Percentiles rank a stretch among this genome's conserved stretches.
Evolutionary conservation across 23 red algal species (phyloP).

Genomic region (Gracilaria caudata): DNA sequence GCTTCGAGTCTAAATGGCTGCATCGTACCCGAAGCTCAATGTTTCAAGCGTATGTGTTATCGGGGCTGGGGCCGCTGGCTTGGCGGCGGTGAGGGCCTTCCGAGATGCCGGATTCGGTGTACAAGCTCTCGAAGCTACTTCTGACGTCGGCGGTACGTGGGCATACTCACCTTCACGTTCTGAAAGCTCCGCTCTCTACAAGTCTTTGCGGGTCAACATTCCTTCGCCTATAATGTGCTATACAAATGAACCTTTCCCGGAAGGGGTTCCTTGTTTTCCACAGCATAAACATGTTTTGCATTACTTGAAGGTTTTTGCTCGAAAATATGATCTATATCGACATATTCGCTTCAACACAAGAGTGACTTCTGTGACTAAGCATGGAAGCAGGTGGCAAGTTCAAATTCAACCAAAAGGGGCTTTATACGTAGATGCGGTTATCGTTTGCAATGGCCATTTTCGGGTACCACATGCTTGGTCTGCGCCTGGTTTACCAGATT

Average conservation of each 20-base stretch:
- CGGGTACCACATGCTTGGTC: conserved; percentile 51
- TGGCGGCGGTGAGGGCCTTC: conserved; percentile 53
- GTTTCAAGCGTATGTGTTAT: conserved; percentile 76
- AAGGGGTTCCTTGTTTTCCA: conserved; percentile 11
- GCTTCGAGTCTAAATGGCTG: neutral
- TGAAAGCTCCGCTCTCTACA: conserved; percentile 75
- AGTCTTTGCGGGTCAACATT: conserved; percentile 74
- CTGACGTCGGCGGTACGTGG: conserved; percentile 85
- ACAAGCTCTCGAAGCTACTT: conserved; percentile 62
- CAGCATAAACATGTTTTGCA: conserved; percentile 13
- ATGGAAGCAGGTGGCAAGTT: conserved; percentile 6
- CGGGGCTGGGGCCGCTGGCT: conserved; percentile 86
- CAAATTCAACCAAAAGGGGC: neutral
- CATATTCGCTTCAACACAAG: conserved; percentile 47
- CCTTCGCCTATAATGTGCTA: conserved; percentile 83
- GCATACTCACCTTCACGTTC: conserved; percentile 34
- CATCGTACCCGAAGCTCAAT: neutral
- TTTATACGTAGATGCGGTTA: conserved; percentile 68
- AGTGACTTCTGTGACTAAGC: conserved; percentile 19
- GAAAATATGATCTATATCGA: conserved; percentile 20
- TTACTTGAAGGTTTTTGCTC: conserved; percentile 49
- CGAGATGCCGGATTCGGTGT: conserved; percentile 67
- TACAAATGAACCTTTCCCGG: conserved; percentile 57
- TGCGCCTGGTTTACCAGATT: conserved; percentile 26
- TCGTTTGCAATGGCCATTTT: conserved; percentile 91